A percentile compares a stretch with the other conserved stretches of the same genome.
Conservation (phyloP, 257 asterid genomes). For the Solanum ossicruentum region DNA sequence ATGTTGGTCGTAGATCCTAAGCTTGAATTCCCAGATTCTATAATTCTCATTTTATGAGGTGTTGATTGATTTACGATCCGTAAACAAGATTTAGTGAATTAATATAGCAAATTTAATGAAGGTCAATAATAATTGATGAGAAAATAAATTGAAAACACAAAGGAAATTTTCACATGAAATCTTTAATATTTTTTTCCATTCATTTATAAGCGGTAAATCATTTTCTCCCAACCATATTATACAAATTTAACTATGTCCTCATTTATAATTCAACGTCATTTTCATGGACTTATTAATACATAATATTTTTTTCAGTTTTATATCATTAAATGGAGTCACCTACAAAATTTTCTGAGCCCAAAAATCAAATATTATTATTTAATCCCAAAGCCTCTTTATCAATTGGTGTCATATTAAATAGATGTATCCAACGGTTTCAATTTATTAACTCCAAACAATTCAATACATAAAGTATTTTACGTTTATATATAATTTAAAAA, state of each 20-base stretch:
- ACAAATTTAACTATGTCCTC: not conserved
- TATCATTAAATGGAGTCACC: not conserved
- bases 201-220: not conserved
- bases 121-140: too few species aligned
- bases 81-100: too few species aligned
- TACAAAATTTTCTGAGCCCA: not conserved
- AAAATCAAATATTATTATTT: not conserved
- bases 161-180: not conserved
- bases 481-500: not conserved
- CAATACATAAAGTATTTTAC: not conserved
- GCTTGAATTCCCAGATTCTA: too few species aligned
- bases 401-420: not conserved
- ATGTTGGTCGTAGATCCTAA: too few species aligned
- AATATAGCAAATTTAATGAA: too few species aligned
- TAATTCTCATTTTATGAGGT: too few species aligned
- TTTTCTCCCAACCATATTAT: not conserved
- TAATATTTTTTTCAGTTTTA: not conserved
- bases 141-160: not conserved
- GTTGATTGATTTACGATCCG: too few species aligned
- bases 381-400: not conserved
- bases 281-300: not conserved
- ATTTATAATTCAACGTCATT: not conserved
- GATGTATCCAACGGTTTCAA: not conserved
- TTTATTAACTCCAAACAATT: not conserved
- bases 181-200: not conserved